phyloP scores from a whole-genome alignment of 106 monocot species.

The Gastrodia elata region DNA sequence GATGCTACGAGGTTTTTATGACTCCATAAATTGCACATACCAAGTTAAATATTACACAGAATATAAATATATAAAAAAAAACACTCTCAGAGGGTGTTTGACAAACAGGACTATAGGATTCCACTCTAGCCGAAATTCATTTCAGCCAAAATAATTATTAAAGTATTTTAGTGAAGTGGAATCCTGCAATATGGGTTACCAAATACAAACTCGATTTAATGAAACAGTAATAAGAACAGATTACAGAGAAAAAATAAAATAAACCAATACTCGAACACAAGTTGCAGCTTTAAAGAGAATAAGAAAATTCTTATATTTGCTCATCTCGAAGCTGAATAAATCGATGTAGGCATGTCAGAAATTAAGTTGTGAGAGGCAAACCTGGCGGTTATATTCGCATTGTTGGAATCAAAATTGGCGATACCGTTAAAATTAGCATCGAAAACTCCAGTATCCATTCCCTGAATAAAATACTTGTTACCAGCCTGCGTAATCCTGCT shows the following conservation, averaged over 20 bases:
- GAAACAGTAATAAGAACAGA: not conserved
- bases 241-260: not conserved
- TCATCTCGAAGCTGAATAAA: not conserved
- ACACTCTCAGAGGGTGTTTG: no score
- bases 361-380: not conserved
- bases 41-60: not conserved
- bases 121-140: no score
- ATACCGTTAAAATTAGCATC: not conserved
- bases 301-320: not conserved
- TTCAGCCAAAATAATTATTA: no score
- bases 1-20: no score
- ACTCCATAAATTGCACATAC: no score
- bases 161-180: no score
- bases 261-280: not conserved
- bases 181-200: no score
- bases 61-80: not conserved
- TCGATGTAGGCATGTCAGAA: not conserved
- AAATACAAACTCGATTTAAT: not conserved
- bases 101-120: no score
- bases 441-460: not conserved
- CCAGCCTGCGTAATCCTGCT: constrained; percentile 8
- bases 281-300: not conserved
- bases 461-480: constrained; percentile 6
- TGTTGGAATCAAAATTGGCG: not conserved
- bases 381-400: constrained; percentile 3